Evolutionary conservation across 306 rosid genomes (phyloP), one percentile per base, ranked within the genome.

Genomic region (Dalbergia cochinchinensis): DNA sequence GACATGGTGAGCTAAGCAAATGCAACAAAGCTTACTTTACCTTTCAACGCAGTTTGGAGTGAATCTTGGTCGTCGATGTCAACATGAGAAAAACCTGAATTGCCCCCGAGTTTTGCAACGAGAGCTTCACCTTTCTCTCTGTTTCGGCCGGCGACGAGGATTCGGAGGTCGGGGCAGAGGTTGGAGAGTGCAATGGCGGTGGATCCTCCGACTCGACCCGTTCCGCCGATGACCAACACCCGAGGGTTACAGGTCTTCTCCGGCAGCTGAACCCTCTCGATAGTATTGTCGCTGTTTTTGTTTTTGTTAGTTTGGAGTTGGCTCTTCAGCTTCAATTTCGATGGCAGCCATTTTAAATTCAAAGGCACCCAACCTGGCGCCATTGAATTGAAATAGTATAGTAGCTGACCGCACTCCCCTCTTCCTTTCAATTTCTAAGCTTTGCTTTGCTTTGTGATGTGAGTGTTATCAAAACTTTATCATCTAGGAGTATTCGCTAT

Each of bases 201-300:
- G 84, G 99, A 92, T 5, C 94, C 97, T 77, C 99, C 99, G 83
- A 92, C 91, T 50, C 95, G 95, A 45, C 99, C 99, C 18, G 99
- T 94, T 71, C 97, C 97, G 22, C 99, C 99, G 42, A 94, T 91
- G 4, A 94, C 94, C 71, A 94, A 53, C 13, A 94, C 93, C 72
- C 86, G 81, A 4, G 97, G 84, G 83, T 84, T 88, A 44, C 91
- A 86, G 55, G 83, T 80, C 73, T 88, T 90, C 76, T 86, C 88
- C 37, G 94, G 90, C 18, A 85, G 83, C 50, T 88, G 86, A 67
- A 86, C 84, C 35, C 53, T 65, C 26, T 39, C 51, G 8, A 19
- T 26, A 26, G 2, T 26, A 26, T 26, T 57, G 69, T 8, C 16
- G 35, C 37, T 11, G n/a, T 47, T 63, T 61, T 5, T 33, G 50